Evolutionary conservation across 805 yeast species (phyloP).

Genomic region (Lipomyces sp.): DNA sequence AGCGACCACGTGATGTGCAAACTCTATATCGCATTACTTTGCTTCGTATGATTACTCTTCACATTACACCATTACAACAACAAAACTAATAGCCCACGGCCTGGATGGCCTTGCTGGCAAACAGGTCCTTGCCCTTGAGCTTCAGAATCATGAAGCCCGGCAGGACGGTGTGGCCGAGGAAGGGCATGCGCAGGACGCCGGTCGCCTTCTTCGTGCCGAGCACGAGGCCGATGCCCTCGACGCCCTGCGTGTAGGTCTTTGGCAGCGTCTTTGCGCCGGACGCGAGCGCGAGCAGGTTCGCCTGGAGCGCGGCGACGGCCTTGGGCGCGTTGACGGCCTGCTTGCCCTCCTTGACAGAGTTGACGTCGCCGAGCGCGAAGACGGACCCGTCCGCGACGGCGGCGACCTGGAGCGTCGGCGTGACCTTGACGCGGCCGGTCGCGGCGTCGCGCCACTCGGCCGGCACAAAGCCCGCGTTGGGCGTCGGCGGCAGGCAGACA

Average conservation of each 20-base stretch:
- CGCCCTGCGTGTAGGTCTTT: background rate
- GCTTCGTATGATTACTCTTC: no score
- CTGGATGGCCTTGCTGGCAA: background rate
- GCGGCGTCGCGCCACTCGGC: constrained; percentile 10
- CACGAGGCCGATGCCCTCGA: constrained; percentile 3
- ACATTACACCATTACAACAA: no score
- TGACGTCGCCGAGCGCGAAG: constrained; percentile 24
- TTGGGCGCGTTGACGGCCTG: constrained; percentile 7
- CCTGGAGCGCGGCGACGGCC: constrained; percentile 2
- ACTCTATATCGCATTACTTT: no score
- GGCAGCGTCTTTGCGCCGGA: background rate
- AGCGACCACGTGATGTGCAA: no score
- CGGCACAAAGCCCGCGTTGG: constrained; percentile 13
- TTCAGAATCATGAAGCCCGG: background rate
- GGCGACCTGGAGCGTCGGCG: constrained; percentile 16
- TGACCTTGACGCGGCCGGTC: constrained; percentile 11
- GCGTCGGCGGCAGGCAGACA: constrained; percentile 2
- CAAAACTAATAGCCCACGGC: constrained; percentile 2
- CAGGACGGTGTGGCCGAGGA: background rate
- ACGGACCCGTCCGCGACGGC: constrained; percentile 7
- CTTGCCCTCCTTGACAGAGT: constrained; percentile 12
- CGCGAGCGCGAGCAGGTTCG: constrained; percentile 6
- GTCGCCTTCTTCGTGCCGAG: constrained; percentile 1
- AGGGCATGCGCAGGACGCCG: constrained; percentile 1
- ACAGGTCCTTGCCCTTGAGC: constrained; percentile 4